phyloP scores from a whole-genome alignment of 2,329 filamentous ascomycete species.

The Dendrostoma leiphaemia region DNA sequence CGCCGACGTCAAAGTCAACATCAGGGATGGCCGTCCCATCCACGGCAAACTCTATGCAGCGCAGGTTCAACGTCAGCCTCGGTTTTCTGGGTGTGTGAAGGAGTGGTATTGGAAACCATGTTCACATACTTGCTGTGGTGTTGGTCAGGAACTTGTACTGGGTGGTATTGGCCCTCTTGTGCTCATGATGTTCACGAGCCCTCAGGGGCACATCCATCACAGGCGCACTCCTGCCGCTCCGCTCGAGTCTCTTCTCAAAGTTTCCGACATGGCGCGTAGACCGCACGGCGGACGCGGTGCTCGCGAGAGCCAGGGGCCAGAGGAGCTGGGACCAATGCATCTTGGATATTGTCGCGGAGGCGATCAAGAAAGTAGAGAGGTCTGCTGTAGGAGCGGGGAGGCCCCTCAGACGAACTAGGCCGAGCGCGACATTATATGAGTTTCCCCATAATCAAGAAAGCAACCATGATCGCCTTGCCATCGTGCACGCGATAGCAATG shows the following conservation, averaged over 20 bases:
- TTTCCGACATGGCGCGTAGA: slow-evolving; percentile 16
- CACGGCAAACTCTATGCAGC: slow-evolving; percentile 51
- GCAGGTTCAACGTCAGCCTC: neutral
- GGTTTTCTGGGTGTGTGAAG: neutral
- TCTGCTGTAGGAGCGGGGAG: neutral
- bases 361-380: neutral
- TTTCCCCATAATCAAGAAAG: neutral
- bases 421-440: neutral
- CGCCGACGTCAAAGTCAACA: slow-evolving; percentile 66
- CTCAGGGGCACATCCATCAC: neutral
- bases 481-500: neutral
- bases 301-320: slow-evolving; percentile 9
- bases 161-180: slow-evolving; percentile 13
- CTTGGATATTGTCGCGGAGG: neutral
- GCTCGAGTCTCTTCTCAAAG: slow-evolving; percentile 12
- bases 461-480: neutral
- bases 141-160: slow-evolving; percentile 17
- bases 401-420: neutral
- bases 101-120: neutral
- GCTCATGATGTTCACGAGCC: slow-evolving; percentile 3
- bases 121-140: slow-evolving; percentile 14
- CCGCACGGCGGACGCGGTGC: slow-evolving; percentile 7
- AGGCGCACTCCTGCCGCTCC: neutral
- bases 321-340: slow-evolving; percentile 13
- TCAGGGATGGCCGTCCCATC: slow-evolving; percentile 66